A percentile compares a stretch with the other conserved stretches of the same genome.
These are phyloP conservation scores for Bipolaris sorokiniana DNA, from an alignment of 2,329 filamentous ascomycete species.

Conservation along the genomic window DNA sequence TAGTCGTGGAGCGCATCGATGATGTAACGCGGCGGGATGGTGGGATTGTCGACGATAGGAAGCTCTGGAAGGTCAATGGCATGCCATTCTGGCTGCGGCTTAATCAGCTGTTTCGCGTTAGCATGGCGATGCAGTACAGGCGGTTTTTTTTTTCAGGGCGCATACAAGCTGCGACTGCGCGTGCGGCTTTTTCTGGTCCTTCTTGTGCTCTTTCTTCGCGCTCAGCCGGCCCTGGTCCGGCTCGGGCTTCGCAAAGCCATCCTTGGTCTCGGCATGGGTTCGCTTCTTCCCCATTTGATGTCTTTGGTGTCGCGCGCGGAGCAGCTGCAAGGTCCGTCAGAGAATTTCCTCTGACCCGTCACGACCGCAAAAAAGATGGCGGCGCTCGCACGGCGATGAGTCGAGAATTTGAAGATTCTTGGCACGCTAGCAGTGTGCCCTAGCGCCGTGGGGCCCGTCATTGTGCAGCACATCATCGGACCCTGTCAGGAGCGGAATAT, in stretches of 20 bases:
- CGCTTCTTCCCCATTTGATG: constrained; percentile 52
- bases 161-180: constrained; percentile 43
- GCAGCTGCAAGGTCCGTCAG: constrained; percentile 47
- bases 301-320: constrained; percentile 32
- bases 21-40: constrained; percentile 57
- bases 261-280: constrained; percentile 50
- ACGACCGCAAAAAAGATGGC: constrained; percentile 37
- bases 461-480: constrained; percentile 14
- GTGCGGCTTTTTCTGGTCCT: constrained; percentile 33
- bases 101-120: constrained; percentile 57
- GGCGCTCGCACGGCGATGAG: constrained; percentile 20
- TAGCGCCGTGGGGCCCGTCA: constrained; percentile 23
- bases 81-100: constrained; percentile 72
- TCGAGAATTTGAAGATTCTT: constrained; percentile 26
- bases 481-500: constrained; percentile 5
- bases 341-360: constrained; percentile 47
- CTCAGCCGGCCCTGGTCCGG: constrained; percentile 40
- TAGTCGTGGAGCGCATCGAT: constrained; percentile 69
- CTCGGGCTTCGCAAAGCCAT: constrained; percentile 49
- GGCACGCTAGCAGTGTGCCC: constrained; percentile 26
- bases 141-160: background rate
- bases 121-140: constrained; percentile 8
- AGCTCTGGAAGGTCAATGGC: constrained; percentile 62
- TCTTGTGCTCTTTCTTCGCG: constrained; percentile 34
- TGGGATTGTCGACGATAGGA: constrained; percentile 53